Evolutionary conservation across 106 monocot genomes (phyloP).

Genomic region (Triglochin maritima): DNA sequence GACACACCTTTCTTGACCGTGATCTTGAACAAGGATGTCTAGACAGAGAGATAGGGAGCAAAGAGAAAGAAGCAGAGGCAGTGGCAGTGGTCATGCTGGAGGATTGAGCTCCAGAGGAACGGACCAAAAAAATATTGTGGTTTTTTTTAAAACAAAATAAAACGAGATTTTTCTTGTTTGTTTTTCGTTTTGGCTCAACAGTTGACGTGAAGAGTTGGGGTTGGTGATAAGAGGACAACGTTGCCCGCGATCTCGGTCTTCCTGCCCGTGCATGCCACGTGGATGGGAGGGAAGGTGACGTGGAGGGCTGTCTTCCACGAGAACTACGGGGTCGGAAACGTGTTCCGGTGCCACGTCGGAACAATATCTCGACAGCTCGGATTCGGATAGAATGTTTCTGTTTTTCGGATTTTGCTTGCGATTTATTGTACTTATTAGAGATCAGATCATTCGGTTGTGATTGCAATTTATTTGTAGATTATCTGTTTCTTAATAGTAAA

Average conservation of each 20-base stretch:
- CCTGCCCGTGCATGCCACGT: constrained; percentile 37
- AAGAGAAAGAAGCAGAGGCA: constrained; percentile 32
- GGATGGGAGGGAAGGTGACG: constrained; percentile 10
- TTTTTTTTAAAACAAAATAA: neutral
- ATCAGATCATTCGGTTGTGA: too few species aligned
- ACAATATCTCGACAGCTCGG: constrained; percentile 5
- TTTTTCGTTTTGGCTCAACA: neutral
- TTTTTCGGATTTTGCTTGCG: too few species aligned
- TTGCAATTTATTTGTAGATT: too few species aligned
- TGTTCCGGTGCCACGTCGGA: neutral
- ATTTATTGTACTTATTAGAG: too few species aligned
- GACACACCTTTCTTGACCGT: constrained; percentile 36
- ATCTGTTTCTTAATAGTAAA: too few species aligned
- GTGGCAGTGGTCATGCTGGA: constrained; percentile 31
- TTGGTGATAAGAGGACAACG: constrained; percentile 41
- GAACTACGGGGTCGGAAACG: neutral
- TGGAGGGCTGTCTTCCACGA: constrained; percentile 13
- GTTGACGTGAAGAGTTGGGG: neutral
- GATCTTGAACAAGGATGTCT: constrained; percentile 36
- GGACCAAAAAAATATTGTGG: neutral
- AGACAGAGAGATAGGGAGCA: constrained; percentile 32
- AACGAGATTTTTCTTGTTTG: constrained; percentile 1
- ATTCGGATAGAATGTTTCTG: neutral
- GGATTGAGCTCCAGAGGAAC: neutral
- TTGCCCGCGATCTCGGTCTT: constrained; percentile 37